Base-by-base conservation (phyloP, 345 rosid species). In the Draba incana region DNA sequence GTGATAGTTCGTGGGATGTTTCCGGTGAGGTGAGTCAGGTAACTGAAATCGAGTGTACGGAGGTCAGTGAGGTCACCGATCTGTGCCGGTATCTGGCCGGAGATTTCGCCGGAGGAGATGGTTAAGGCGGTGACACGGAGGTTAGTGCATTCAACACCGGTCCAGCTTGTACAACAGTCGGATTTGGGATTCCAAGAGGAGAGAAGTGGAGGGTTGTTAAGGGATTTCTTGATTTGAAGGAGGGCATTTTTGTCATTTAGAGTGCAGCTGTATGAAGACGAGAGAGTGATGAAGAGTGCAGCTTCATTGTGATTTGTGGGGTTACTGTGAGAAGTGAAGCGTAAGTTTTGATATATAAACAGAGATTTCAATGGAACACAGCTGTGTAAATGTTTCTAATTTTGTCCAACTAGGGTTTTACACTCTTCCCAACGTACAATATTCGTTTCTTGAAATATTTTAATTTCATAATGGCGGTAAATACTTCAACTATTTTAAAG, bases 81-180 rank as follows among this genome's bases (percentile, higher is more conserved):
- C n/a, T 70, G 75, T 1, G 72, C 1, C 0, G 92, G 87, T 52
- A 90, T 80, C 45, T 79, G 82, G 35, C 91, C 91, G 9, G 84
- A 77, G 69, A 89, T 64, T 2, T 83, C 15, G 35, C 83, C 92
- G 8, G 75, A 49, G 33, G 86, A 79, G 48, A 92, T 79, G 60
- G 80, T 75, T 70, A 90, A 86, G 37, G 84, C 50, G 20, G 71
- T 77, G 65, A 89, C 85, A 42, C 81, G 91, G 74, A 79, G 61
- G 64, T 69, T 39, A 50, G 84, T 77, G 70, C 98, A 92, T 14
- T 76, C 70, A 15, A 93, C 86, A 9, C 78, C 77, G 75, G 84
- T 78, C 97, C 97, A 93, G 48, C 45, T 6, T 5, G 46, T 52
- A 75, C 96, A 90, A 75, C 97, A 92, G 72, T 88, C 97, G 6